Evolutionary conservation across 2,329 filamentous ascomycete genomes (phyloP), one percentile per base, ranked within the genome.

Genomic region (Cercospora brassicicola): DNA sequence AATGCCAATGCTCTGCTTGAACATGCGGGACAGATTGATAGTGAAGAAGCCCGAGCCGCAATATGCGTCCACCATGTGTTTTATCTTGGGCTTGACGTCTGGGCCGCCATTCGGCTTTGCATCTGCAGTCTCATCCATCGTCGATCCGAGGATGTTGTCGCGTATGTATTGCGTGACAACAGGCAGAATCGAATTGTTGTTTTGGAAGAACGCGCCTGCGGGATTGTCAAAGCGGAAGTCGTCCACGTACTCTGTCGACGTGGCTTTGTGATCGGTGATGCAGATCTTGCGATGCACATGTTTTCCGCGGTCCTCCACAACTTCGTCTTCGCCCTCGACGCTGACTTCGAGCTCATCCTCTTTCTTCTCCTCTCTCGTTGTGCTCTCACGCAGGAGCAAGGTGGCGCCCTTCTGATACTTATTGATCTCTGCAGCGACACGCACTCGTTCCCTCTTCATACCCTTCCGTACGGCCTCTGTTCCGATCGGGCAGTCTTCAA

Each of bases 1-100:
- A 80, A 99, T 96, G 73, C 95, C 95, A 30, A 93, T 89, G 70
- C 89, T 92, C 70, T 90, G 89, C 60, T 81, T 82, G 85, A 98
- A 96, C 48, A 95, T 86, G 0, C 89, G 87, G 0, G 94, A 92
- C 11, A 98, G 89, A 4, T 93, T 95, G 78, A 99, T 93, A 66
- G 94, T 97, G 86, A 99, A 99, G 77, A 99, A 91, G 55, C 95
- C 95, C 0, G 92, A 96, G 78, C 95, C 95, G 13, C 92, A 99
- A 85, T 99, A 99, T 64, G 95, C 95, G 82, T 99, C 95, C 73
- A 99, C 94, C 55, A 99, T 89, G 82, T 96, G 93, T 74, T 90
- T 91, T 81, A 97, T 89, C 62, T 81, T 80, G 10, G 72, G 71
- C 11, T 59, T 36, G 4, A 20, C n/a, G 5, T 51, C 33, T 9